Base-by-base conservation (phyloP, 306 rosid species). In the Pueraria montana region DNA sequence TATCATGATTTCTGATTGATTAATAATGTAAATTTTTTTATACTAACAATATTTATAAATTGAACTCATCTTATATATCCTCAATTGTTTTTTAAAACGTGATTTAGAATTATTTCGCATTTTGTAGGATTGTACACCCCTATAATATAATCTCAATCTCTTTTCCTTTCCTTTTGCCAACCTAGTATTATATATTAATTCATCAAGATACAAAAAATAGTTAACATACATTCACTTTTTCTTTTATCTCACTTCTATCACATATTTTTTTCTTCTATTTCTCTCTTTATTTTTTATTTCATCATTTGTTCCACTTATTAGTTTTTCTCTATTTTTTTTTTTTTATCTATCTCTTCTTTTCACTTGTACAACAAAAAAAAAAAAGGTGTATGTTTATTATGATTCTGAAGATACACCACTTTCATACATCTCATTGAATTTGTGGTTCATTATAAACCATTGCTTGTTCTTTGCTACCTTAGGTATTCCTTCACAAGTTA, bases 401-500 rank as follows among this genome's bases (percentile, higher is more conserved):
- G 16, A 61, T 6, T 30, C 0, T 30, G 72, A 82, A 27, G 36
- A 27, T 66, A 32, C 27, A 68, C 58, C 34, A 34, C 20, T 56
- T 77, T 68, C 16, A 77, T 69, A 69, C 45, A 83, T 71, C 26
- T 56, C 7, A 48, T 2, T 5, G 6, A 17, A 38, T 71, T 61
- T 49, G 14, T 18, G 10, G 24, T 36, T 77, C 17, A 61, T 74
- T 65, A 27, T 65, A n/a, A 76, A 65, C 40, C 62, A 75, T 24
- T 40, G 59, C 16, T 6, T 16, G 32, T 34, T 72, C 18, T 13
- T 9, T 62, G 68, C 16, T 34, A 32, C 20, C 68, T 59, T 1
- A n/a, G 26, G 4, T 8, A 82, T 23, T 45, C 73, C 40, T 30
- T 81, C 56, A 89, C 45, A 64, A 52, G 78, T 69, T 21, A 27